Percentiles rank a stretch among this genome's conserved stretches.
Conservation (phyloP, 805 yeast species). For the Starmerella potacharoeniae region DNA sequence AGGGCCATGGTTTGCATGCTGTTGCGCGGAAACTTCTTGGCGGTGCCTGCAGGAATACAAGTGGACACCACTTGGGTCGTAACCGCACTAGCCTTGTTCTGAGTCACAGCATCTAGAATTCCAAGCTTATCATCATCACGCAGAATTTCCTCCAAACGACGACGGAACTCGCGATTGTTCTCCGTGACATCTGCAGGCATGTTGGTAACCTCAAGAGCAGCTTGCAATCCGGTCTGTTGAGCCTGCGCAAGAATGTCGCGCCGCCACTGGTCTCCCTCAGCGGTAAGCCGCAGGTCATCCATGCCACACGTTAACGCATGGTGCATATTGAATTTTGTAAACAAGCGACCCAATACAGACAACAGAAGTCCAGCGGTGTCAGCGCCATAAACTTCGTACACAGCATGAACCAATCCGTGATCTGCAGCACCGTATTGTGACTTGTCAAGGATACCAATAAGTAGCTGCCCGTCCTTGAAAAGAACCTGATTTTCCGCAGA, state of each 20-base stretch:
- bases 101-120: constrained; percentile 89
- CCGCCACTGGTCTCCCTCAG: constrained; percentile 85
- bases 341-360: constrained; percentile 86
- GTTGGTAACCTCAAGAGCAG: constrained; percentile 91
- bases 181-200: constrained; percentile 40
- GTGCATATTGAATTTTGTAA: constrained; percentile 84
- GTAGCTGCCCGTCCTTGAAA: constrained; percentile 73
- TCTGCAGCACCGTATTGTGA: constrained; percentile 98
- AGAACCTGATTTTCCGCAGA: constrained; percentile 79
- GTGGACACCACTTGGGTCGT: constrained; percentile 89
- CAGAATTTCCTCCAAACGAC: constrained; percentile 84
- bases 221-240: constrained; percentile 72
- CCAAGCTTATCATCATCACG: constrained; percentile 90
- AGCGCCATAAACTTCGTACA: constrained; percentile 93
- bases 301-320: constrained; percentile 98
- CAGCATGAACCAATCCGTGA: constrained; percentile 90
- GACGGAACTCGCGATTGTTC: constrained; percentile 65
- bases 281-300: constrained; percentile 92
- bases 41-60: constrained; percentile 93
- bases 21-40: constrained; percentile 89
- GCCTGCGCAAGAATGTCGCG: constrained; percentile 66
- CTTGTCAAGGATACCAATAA: constrained; percentile 91
- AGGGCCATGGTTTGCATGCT: constrained; percentile 98
- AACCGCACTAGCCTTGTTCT: constrained; percentile 79
- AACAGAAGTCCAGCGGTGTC: constrained; percentile 78